phyloP scores from a whole-genome alignment of 257 asterid genomes.

The Solanum paucissectum region DNA sequence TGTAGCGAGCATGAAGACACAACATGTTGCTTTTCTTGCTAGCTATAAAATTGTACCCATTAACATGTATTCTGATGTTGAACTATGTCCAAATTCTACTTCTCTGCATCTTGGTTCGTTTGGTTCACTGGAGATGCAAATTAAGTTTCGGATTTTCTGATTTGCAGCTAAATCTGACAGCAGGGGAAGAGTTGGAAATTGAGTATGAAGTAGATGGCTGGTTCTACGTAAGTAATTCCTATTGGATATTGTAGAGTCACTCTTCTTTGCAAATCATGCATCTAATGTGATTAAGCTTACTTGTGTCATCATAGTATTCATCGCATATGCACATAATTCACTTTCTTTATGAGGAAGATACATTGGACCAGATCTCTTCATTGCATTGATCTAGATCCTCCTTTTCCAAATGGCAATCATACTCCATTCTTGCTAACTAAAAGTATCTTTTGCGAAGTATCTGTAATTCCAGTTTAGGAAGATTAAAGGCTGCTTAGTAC shows the following conservation, averaged over 20 bases:
- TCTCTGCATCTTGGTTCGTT: neutral
- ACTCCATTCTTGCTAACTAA: neutral
- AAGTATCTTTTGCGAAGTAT: neutral
- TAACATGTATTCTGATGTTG: neutral
- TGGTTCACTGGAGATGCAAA: neutral
- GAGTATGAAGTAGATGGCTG: conserved; percentile 99
- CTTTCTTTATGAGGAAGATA: neutral
- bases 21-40: neutral
- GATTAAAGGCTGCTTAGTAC: neutral
- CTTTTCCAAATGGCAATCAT: neutral
- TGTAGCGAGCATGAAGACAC: neutral
- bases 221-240: conserved; percentile 71
- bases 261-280: neutral
- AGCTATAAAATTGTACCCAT: neutral
- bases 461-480: neutral
- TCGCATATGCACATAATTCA: neutral
- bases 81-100: neutral
- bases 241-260: neutral
- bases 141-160: conserved; percentile 13
- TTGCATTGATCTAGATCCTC: neutral
- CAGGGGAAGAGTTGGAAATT: conserved; percentile 90
- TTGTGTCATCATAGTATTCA: neutral
- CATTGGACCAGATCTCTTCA: neutral
- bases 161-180: conserved; percentile 78
- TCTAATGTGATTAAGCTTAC: neutral